Base-by-base conservation (phyloP, 495 filamentous ascomycete genomes). In the Ramalina intermedia region DNA sequence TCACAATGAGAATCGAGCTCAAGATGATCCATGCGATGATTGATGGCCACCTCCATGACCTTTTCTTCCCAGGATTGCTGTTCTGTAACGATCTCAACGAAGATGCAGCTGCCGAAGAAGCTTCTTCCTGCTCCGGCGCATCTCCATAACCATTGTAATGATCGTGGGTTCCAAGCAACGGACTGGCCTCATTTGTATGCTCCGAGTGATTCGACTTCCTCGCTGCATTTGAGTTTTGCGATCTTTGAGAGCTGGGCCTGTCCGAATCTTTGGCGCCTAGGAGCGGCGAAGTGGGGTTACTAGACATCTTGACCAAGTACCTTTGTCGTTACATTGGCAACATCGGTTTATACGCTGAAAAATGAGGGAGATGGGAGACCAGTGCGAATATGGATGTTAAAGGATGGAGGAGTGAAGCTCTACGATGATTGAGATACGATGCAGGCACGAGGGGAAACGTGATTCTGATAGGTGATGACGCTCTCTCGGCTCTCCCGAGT, bases 21-120 rank as follows among this genome's bases (percentile, higher is more conserved):
- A 86, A 56, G 9, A 75, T 13, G 4, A 61, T 17, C 9, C 82
- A 63, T 5, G 75, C 70, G 37, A 83, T 59, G 9, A 80, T 57
- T n/a, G 68, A 71, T 11, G 77, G 70, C 78, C 75, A 81, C 64
- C 68, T 67, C 49, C 67, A 51, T 37, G 53, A 56, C 33, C 56
- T 57, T 24, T 60, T 64, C 38, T 63, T 63, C 21, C 55, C 57
- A 9, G 51, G 36, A 7, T 29, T 21, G 7, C 41, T 49, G 17
- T 63, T 53, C 38, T 58, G 58, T 23, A 60, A 20, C 7, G 57
- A 59, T 38, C 57, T 57, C 29, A 55, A 48, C 1, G 59, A 60
- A 14, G 54, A 55, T 13, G 59, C 49, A 45, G 59, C 57, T 36
- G 58, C 41, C 24, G 58, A 60, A 13, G 27, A 16, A 12, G 35